phyloP scores from a whole-genome alignment of 139 green algal species.

The Chlorella vulgaris region DNA sequence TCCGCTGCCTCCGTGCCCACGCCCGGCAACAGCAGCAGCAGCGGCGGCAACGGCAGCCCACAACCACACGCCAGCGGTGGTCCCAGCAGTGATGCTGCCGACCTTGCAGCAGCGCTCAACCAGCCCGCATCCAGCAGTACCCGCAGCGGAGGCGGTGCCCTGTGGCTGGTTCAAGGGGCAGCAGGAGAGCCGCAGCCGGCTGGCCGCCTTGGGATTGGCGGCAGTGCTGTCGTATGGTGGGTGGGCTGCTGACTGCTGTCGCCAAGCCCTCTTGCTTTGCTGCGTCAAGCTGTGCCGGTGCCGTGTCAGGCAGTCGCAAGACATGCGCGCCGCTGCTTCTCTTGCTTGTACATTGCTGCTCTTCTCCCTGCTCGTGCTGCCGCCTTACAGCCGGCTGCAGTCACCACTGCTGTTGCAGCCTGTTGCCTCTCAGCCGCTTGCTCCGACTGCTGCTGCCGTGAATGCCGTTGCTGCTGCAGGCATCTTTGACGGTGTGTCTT shows the following conservation, averaged over 20 bases:
- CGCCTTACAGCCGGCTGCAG: too few species aligned
- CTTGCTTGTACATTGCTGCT: too few species aligned
- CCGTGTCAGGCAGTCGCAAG: too few species aligned
- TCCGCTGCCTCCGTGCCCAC: conserved; percentile 3
- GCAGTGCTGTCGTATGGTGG: conserved; percentile 44
- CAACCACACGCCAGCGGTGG: background rate
- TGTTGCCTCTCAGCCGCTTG: too few species aligned
- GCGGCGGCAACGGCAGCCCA: background rate
- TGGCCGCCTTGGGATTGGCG: conserved; percentile 32
- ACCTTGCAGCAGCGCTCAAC: background rate
- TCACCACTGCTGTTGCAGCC: background rate
- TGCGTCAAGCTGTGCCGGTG: too few species aligned
- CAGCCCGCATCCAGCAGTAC: background rate
- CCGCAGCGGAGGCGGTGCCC: conserved; percentile 2
- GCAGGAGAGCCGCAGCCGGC: conserved; percentile 11
- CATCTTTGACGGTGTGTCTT: conserved; percentile 37
- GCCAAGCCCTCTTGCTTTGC: background rate
- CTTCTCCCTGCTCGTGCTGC: too few species aligned
- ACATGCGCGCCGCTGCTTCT: too few species aligned
- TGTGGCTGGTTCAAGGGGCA: conserved; percentile 32
- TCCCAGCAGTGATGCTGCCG: too few species aligned
- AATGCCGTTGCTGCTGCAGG: background rate
- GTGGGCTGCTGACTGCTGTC: too few species aligned
- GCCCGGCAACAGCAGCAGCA: conserved; percentile 16
- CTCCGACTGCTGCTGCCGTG: too few species aligned